Base-by-base conservation (phyloP, 2,329 filamentous ascomycete genomes). In the Ophiobolus disseminans region DNA sequence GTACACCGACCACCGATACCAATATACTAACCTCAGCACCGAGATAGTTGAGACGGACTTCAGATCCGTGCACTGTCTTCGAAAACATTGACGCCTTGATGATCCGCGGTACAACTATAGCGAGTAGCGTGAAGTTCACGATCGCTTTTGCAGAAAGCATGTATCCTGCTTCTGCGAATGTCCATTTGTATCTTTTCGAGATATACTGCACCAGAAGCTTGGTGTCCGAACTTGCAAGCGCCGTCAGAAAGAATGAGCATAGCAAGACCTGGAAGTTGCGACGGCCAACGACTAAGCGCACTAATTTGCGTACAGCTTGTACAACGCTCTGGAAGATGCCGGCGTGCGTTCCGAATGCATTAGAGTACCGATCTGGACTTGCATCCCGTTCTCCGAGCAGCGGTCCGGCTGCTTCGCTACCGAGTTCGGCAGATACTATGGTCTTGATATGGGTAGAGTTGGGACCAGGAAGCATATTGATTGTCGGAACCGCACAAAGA, bases 181-280 rank as follows among this genome's bases (percentile, higher is more conserved):
- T 72, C 69, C 70, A 72, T n/a, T 63, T 57, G 23, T 73, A 74
- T 21, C 72, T 57, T 44, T 73, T 73, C 6, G 71, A 73, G 11
- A 73, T 74, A 36, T 73, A 74, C 34, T 72, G 69, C 0, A 72
- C 66, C 1, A 73, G 62, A 2, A 74, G 55, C 26, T 73, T 71
- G 1, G 70, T 73, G 25, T 73, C 70, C 2, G 70, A 73, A 36
- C 71, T 73, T 5, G 72, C 72, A 4, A 74, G 60, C 0, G 69
- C 68, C 0, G 70, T 72, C 6, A 73, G 58, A 19, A 73, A 67
- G 45, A 73, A 70, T 1, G 66, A 68, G 10, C 48, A 46, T 1
- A 74, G 53, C 0, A 74, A 55, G 8, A 70, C 36, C 26, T 71
- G 68, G 37, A 73, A 73, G 44, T 71, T 73, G 1, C 45, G 55